phyloP scores from a whole-genome alignment of 495 filamentous ascomycete genomes.

The Corynascus novoguineensis region DNA sequence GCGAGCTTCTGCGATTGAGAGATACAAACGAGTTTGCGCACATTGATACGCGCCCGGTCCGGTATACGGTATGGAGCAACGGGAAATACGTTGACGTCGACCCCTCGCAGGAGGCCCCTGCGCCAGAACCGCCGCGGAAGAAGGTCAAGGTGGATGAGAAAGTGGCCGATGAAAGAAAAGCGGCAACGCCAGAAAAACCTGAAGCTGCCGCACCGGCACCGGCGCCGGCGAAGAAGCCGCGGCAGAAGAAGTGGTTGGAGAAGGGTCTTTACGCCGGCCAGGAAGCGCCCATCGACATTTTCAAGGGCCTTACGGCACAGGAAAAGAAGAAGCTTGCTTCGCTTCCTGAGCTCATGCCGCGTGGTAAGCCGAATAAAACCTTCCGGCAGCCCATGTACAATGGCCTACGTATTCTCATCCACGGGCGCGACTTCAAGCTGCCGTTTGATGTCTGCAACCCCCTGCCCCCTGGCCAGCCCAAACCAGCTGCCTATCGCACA shows the following conservation, averaged over 20 bases:
- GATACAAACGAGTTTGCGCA: constrained; percentile 51
- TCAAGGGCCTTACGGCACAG: constrained; percentile 49
- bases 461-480: constrained; percentile 75
- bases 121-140: constrained; percentile 35
- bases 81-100: constrained; percentile 44
- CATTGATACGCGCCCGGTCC: constrained; percentile 48
- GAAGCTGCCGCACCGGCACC: constrained; percentile 32
- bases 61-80: constrained; percentile 49
- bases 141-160: constrained; percentile 36
- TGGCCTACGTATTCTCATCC: constrained; percentile 52
- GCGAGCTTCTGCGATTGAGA: constrained; percentile 44
- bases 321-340: constrained; percentile 59
- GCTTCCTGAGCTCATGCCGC: constrained; percentile 42
- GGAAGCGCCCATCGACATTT: constrained; percentile 52
- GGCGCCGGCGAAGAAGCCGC: constrained; percentile 42
- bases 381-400: constrained; percentile 41
- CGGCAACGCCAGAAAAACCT: constrained; percentile 33
- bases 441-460: constrained; percentile 88
- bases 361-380: constrained; percentile 38
- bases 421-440: constrained; percentile 73
- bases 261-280: constrained; percentile 91
- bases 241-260: constrained; percentile 66
- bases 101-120: constrained; percentile 16
- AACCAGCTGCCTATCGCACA: constrained; percentile 84
- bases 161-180: not conserved